Evolutionary conservation across 208 protist genomes (phyloP).

Genomic region (Crithidia brevicula): DNA sequence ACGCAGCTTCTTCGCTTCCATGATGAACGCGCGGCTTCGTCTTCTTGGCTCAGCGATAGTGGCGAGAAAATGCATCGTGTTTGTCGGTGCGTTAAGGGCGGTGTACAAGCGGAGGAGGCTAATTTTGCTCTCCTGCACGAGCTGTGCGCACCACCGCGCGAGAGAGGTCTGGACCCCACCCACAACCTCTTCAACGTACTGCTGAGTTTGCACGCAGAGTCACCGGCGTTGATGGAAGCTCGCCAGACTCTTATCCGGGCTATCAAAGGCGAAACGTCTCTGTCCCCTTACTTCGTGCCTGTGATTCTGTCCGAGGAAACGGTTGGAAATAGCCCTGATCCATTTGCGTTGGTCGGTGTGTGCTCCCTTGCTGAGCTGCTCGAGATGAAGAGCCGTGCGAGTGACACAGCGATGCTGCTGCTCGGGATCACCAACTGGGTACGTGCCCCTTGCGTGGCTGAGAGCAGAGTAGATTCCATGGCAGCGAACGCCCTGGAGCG

Average conservation of each 20-base stretch:
- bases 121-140: neutral
- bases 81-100: too few species aligned
- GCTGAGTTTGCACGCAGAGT: conserved; percentile 9
- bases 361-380: neutral
- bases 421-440: conserved; percentile 4
- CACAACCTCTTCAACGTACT: conserved; percentile 28
- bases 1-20: neutral
- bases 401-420: neutral
- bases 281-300: neutral
- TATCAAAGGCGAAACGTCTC: neutral
- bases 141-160: neutral
- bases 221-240: conserved; percentile 5
- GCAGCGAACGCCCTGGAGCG: neutral
- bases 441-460: neutral
- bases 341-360: neutral
- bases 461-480: neutral
- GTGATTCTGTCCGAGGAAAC: too few species aligned
- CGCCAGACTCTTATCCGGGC: conserved; percentile 12
- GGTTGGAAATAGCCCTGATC: too few species aligned
- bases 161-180: too few species aligned
- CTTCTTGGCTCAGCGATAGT: too few species aligned
- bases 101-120: neutral
- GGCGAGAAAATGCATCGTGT: neutral
- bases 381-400: neutral
- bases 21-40: neutral